Base-by-base conservation (phyloP, 1,284 basidiomycete genomes). In the Grifola frondosa region DNA sequence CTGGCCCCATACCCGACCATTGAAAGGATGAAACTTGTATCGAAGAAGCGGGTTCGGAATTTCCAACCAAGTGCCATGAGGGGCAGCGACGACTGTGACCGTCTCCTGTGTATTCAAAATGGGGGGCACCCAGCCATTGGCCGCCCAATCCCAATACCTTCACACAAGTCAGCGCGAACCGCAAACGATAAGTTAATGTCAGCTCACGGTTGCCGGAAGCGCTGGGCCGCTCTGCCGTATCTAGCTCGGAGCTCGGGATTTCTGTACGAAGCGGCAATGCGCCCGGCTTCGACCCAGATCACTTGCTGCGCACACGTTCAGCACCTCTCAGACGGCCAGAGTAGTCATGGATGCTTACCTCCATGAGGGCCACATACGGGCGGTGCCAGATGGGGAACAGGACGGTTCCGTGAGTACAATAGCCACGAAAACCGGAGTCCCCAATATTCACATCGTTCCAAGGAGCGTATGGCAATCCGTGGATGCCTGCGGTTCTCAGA, bases 371-470 rank as follows among this genome's bases (percentile, higher is more conserved):
- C n/a, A 77, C 57, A 45, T 78, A 78, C 1, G 74, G 73, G 33
- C 76, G 61, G 50, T 78, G 76, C 70, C 71, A 79, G 4, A 73
- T 74, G 3, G 77, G 75, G 65, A 78, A 78, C 11, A 77, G 57
- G 11, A 72, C 65, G 7, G 66, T 69, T 10, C 71, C 73, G 52
- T 78, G 76, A 15, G 67, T 69, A 46, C 75, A 78, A 50, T 78
- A 77, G 2, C 74, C 75, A 9, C 63, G 59, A 61, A 62, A 69
- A 13, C 57, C 50, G 11, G 54, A 44, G 12, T 48, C 36, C 2
- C 45, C 46, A 11, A 64, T 55, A 3, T 62, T 65, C 15, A 66
- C 61, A 8, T 62, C 68, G 39, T 73, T 63, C 73, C 73, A 78
- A 4, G 58, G 52, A 9, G 59, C 55, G 42, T 64, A 71, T 0